Percentiles rank a stretch among this genome's conserved stretches.
Evolutionary conservation across 257 asterid genomes (phyloP).

Genomic region (Petrea volubilis): DNA sequence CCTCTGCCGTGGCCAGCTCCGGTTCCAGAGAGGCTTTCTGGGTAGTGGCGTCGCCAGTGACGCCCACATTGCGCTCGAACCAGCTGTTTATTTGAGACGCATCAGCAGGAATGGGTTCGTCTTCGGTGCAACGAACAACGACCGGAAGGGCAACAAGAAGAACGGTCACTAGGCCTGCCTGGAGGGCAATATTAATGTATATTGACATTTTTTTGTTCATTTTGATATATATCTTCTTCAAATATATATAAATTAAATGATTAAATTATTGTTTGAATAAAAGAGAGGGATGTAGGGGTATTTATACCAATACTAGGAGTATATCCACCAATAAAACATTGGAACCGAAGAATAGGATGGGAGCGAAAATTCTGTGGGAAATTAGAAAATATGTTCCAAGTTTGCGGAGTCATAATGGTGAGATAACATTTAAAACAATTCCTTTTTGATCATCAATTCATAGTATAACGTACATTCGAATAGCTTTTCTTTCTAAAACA

Average conservation of each 20-base stretch:
- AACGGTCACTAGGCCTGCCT: conserved; percentile 15
- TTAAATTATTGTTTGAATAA: not conserved
- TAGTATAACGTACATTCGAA: too few relatives aligned
- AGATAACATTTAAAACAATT: too few relatives aligned
- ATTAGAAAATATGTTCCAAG: too few relatives aligned
- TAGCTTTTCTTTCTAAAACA: too few relatives aligned
- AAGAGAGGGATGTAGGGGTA: not conserved
- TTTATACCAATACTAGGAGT: not conserved
- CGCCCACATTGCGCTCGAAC: conserved; percentile 45
- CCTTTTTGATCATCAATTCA: too few relatives aligned
- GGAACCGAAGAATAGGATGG: too few relatives aligned
- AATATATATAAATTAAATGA: too few relatives aligned
- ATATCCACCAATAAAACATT: too few relatives aligned
- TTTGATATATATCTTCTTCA: too few relatives aligned
- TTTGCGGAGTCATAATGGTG: too few relatives aligned
- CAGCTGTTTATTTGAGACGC: conserved; percentile 36
- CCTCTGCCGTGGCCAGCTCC: conserved; percentile 36
- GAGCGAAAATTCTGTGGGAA: not conserved
- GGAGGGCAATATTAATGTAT: not conserved
- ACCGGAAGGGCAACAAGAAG: conserved; percentile 27
- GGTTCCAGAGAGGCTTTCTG: conserved; percentile 33
- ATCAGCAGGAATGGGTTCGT: conserved; percentile 43
- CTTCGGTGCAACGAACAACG: conserved; percentile 19
- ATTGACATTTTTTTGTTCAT: not conserved
- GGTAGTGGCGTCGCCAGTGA: not conserved